phyloP scores from a whole-genome alignment of 352 stramenopile genomes.

The Phytopythium sindhum region DNA sequence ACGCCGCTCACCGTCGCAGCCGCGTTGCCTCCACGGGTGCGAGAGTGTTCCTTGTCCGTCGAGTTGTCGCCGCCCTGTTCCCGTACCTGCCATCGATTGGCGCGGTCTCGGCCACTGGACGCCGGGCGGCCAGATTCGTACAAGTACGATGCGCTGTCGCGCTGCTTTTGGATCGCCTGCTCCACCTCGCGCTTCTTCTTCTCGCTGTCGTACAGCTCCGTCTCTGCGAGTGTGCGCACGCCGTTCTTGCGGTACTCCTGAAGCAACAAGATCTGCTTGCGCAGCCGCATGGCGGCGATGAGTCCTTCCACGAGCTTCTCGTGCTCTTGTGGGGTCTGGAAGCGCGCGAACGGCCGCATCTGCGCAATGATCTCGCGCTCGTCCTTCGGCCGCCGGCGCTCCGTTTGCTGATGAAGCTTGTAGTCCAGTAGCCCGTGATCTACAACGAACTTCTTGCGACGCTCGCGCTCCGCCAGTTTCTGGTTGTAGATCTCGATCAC shows the following conservation, averaged over 20 bases:
- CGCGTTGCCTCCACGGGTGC: slow-evolving; percentile 14
- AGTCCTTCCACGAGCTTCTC: slow-evolving; percentile 92
- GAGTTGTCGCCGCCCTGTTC: slow-evolving; percentile 31
- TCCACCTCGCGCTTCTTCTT: slow-evolving; percentile 93
- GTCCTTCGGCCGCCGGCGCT: slow-evolving; percentile 90
- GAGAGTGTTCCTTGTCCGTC: slow-evolving; percentile 20
- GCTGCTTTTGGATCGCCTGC: slow-evolving; percentile 84
- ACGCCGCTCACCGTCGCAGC: slow-evolving; percentile 10
- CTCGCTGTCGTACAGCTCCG: slow-evolving; percentile 93
- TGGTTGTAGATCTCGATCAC: slow-evolving; percentile 97
- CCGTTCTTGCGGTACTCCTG: slow-evolving; percentile 96
- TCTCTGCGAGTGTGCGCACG: slow-evolving; percentile 92
- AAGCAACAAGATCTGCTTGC: slow-evolving; percentile 95
- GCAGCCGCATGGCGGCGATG: slow-evolving; percentile 87
- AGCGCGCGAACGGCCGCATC: slow-evolving; percentile 94
- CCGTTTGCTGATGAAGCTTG: slow-evolving; percentile 89
- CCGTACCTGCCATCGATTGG: slow-evolving; percentile 65
- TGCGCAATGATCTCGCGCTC: slow-evolving; percentile 94
- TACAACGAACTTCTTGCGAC: slow-evolving; percentile 90
- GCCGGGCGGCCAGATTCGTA: slow-evolving; percentile 67
- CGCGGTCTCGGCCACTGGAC: slow-evolving; percentile 56
- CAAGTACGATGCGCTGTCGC: slow-evolving; percentile 84
- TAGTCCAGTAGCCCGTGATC: slow-evolving; percentile 92
- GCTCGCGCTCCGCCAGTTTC: slow-evolving; percentile 93
- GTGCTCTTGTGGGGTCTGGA: slow-evolving; percentile 92